Conservation (phyloP, 2,329 filamentous ascomycete genomes). For the Trichoderma arundinaceum region DNA sequence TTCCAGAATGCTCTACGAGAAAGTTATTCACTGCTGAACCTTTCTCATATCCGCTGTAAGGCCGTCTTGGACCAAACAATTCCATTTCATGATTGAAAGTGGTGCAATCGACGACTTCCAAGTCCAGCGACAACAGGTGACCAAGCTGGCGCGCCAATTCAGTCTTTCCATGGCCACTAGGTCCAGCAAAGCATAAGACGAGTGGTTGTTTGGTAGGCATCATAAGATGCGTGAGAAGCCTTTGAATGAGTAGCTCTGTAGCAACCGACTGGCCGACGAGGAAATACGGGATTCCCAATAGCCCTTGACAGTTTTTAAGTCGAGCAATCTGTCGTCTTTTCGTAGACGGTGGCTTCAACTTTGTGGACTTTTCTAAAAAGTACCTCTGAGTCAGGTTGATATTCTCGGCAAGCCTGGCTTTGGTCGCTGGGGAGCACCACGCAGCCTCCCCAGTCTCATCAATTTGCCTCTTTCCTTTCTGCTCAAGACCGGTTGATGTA, state of each 20-base stretch:
- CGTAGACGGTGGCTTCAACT: slow-evolving; percentile 35
- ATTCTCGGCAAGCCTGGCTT: slow-evolving; percentile 37
- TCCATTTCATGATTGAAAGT: slow-evolving; percentile 46
- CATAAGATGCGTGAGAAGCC: slow-evolving; percentile 19
- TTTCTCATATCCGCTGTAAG: slow-evolving; percentile 43
- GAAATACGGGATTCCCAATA: slow-evolving; percentile 45
- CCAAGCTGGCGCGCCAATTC: slow-evolving; percentile 52
- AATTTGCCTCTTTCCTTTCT: not conserved
- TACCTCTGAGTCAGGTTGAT: slow-evolving; percentile 44
- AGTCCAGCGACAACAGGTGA: slow-evolving; percentile 46
- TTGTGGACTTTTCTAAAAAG: slow-evolving; percentile 39
- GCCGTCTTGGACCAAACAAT: slow-evolving; percentile 50
- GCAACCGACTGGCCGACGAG: slow-evolving; percentile 45
- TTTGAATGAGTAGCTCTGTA: slow-evolving; percentile 38
- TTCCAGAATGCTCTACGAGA: slow-evolving; percentile 45
- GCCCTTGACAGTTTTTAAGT: slow-evolving; percentile 35
- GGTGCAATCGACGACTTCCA: slow-evolving; percentile 49
- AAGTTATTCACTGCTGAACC: slow-evolving; percentile 56
- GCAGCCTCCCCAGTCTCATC: not conserved
- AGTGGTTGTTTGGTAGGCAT: slow-evolving; percentile 16
- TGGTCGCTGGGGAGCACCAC: slow-evolving; percentile 38
- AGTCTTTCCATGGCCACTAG: slow-evolving; percentile 57
- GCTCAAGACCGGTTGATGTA: not conserved
- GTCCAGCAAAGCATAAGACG: slow-evolving; percentile 48
- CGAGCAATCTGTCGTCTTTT: slow-evolving; percentile 40